These are phyloP conservation scores for Cutaneotrichosporon arboriforme DNA, from an alignment of 1,284 basidiomycete species.

Conservation along the genomic window DNA sequence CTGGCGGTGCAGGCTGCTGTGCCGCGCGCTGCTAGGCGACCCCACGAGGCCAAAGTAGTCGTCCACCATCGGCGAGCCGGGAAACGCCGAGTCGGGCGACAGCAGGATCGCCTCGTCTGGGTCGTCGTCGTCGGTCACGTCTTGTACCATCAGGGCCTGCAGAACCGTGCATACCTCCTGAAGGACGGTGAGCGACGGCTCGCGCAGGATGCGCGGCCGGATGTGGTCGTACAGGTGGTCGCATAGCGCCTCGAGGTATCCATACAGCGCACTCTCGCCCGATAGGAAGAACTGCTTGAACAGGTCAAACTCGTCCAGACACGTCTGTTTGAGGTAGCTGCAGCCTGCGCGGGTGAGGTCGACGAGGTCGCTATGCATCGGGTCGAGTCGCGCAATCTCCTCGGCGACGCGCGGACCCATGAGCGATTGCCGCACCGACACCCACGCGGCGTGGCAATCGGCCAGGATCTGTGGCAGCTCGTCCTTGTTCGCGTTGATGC, in stretches of 20 bases:
- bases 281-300: constrained; percentile 79
- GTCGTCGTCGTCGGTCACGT: constrained; percentile 44
- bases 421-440: constrained; percentile 63
- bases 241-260: constrained; percentile 80
- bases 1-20: constrained; percentile 4
- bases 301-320: constrained; percentile 76
- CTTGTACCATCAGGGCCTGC: constrained; percentile 86
- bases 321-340: constrained; percentile 80
- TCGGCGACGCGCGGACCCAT: constrained; percentile 65
- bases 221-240: constrained; percentile 90
- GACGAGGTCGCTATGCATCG: constrained; percentile 69
- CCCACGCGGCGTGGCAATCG: constrained; percentile 80
- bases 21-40: constrained; percentile 35
- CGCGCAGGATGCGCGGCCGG: constrained; percentile 85
- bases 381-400: constrained; percentile 76
- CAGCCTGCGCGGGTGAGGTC: constrained; percentile 83
- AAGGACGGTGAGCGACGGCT: constrained; percentile 73
- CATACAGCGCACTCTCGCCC: constrained; percentile 73
- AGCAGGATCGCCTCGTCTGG: constrained; percentile 20
- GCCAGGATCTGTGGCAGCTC: constrained; percentile 68
- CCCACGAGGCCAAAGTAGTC: constrained; percentile 21
- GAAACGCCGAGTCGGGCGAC: constrained; percentile 23
- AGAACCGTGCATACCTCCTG: constrained; percentile 91
- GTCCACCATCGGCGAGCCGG: constrained; percentile 9
- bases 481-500: constrained; percentile 60